These are phyloP conservation scores for Phalaenopsis aphrodite DNA, from an alignment of 106 monocot species.

Conservation along the genomic window DNA sequence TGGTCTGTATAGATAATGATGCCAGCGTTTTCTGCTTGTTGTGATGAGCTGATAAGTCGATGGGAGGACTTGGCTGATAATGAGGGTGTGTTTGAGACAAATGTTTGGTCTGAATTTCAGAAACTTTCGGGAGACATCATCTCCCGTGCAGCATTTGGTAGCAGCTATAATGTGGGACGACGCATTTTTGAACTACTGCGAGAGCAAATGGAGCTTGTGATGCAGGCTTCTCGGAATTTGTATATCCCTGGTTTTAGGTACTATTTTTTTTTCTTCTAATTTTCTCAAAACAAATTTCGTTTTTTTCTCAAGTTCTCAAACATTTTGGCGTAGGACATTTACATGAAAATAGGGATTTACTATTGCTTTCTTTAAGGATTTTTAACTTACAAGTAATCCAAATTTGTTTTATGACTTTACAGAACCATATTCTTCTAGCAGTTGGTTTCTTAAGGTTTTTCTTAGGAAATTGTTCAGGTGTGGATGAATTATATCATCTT, in stretches of 20 bases:
- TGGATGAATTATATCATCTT: no score
- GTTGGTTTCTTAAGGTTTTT: no score
- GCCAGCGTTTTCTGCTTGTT: conserved; percentile 20
- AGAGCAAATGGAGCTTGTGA: conserved; percentile 27
- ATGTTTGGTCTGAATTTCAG: conserved; percentile 54
- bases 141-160: conserved; percentile 46
- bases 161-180: conserved; percentile 35
- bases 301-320: no score
- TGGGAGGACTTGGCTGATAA: conserved; percentile 17
- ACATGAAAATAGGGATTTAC: no score
- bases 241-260: conserved; percentile 56
- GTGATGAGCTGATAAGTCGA: conserved; percentile 23
- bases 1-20: conserved; percentile 3
- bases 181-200: conserved; percentile 30
- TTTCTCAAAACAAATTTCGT: neutral
- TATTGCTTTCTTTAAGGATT: no score
- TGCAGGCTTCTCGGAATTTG: conserved; percentile 10
- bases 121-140: conserved; percentile 63
- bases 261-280: neutral
- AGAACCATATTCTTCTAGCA: no score
- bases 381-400: no score
- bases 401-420: no score
- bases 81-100: conserved; percentile 22
- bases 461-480: no score
- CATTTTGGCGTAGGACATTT: no score